These are phyloP conservation scores for Dunaliella sp. DNA, from an alignment of 139 green algal genomes.

Conservation along the genomic window DNA sequence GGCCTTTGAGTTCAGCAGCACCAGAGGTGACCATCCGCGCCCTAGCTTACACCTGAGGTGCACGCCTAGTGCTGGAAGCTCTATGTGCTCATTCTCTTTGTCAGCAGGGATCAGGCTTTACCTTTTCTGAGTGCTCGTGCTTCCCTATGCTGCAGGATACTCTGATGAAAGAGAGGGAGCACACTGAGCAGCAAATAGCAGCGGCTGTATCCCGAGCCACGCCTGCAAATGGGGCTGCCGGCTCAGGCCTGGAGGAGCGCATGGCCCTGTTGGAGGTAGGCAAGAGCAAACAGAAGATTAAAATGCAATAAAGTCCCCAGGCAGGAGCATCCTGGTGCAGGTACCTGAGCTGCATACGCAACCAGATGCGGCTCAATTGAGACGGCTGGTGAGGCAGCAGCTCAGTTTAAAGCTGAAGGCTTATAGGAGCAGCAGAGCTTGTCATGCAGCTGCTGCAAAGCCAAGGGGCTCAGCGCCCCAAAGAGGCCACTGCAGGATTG, in stretches of 20 bases:
- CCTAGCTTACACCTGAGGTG: too few species aligned
- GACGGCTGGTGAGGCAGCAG: background rate
- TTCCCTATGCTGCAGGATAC: background rate
- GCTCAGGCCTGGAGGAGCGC: background rate
- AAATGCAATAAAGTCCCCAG: background rate
- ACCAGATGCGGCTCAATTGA: too few species aligned
- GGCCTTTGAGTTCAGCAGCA: too few species aligned
- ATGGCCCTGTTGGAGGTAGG: background rate
- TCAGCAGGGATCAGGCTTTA: too few species aligned
- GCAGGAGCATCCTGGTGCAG: too few species aligned
- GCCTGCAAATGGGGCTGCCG: background rate
- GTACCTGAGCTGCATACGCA: too few species aligned
- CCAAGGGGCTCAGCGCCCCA: too few species aligned
- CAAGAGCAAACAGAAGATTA: background rate
- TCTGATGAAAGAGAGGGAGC: background rate
- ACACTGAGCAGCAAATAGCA: background rate
- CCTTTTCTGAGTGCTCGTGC: too few species aligned
- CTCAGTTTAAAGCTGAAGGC: background rate
- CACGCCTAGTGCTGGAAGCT: too few species aligned
- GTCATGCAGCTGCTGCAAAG: background rate
- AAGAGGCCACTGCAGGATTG: too few species aligned
- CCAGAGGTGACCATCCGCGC: too few species aligned
- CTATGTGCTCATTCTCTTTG: too few species aligned
- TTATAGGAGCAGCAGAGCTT: background rate
- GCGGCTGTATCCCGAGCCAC: background rate